Evolutionary conservation across 345 rosid genomes (phyloP), one percentile per base, ranked within the genome.

Genomic region (Citrus hindsii): DNA sequence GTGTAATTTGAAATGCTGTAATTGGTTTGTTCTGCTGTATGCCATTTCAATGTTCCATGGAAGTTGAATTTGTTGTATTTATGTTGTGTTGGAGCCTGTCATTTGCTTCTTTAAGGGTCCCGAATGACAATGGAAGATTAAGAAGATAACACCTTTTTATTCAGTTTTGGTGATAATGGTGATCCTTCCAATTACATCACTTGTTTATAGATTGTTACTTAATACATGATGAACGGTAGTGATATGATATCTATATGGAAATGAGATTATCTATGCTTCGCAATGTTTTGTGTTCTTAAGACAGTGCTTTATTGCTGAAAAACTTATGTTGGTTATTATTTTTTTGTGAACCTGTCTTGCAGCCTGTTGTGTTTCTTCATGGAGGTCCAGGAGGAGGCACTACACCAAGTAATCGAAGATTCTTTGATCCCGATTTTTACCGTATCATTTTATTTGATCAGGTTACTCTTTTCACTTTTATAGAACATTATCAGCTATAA

Each of bases 381-480:
- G 99, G 99, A 24, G 99, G 99, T 19, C 99, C 99, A n/a, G 99
- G 99, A 76, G 98, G 98, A 82, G 98, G 98, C 71, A 91, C 94
- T 2, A 40, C 94, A 24, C 96, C 98, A 18, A 85, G 83, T 67
- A 93, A 95, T 77, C 87, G 96, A 46, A 88, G 90, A 84, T 91
- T 95, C 82, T 95, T 95, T 69, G 97, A 95, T 85, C 96, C 98
- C 33, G 88, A 86, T 22, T 92, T 90, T 85, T 93, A 90, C 80
- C 85, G 94, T 40, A 93, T 95, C 81, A 70, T 95, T 81, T 85
- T 95, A 35, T 92, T 95, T 79, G 99, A 95, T 82, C 97, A 95
- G 97, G 99, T 93, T 33, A 65, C 67, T 64, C 38, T 79, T 70
- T 69, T 73, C 61, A 5, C 73, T 6, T 67, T 48, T n/a, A 24